phyloP scores from a whole-genome alignment of 495 filamentous ascomycete species.

The Lophiotrema nucula region DNA sequence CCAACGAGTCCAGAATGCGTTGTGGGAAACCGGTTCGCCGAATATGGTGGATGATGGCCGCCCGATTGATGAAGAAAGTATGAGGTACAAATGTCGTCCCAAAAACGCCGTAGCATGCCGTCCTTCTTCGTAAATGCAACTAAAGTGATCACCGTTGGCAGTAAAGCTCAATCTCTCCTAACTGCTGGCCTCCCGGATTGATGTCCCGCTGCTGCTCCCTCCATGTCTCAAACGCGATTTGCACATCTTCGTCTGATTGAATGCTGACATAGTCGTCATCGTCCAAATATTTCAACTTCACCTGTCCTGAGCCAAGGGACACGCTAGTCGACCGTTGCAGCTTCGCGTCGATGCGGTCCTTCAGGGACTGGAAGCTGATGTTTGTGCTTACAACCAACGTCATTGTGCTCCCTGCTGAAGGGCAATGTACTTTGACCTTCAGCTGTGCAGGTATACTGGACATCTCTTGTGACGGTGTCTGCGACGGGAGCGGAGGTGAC shows the following conservation, averaged over 20 bases:
- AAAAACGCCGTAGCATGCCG: constrained; percentile 29
- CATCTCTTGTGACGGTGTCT: constrained; percentile 10
- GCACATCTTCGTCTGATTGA: constrained; percentile 90
- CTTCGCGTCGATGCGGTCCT: constrained; percentile 96
- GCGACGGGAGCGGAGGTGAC: constrained; percentile 28
- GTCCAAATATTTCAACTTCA: constrained; percentile 85
- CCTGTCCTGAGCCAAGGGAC: constrained; percentile 71
- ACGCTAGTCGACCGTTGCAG: constrained; percentile 76
- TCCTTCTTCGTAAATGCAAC: not conserved
- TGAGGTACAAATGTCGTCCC: constrained; percentile 8
- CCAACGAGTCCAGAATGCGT: too few relatives aligned
- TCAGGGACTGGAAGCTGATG: constrained; percentile 86
- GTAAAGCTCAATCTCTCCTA: constrained; percentile 83
- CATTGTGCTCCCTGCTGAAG: constrained; percentile 71
- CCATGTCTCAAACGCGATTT: constrained; percentile 91
- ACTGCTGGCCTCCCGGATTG: constrained; percentile 58
- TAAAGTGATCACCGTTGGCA: constrained; percentile 47
- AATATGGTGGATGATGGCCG: constrained; percentile 21
- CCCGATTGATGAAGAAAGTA: constrained; percentile 23
- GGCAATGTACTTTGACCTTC: constrained; percentile 90
- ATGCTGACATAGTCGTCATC: constrained; percentile 94
- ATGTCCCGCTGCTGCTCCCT: constrained; percentile 66
- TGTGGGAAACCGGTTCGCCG: constrained; percentile 26
- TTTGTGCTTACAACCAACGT: constrained; percentile 90
- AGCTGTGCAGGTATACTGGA: constrained; percentile 60